Conservation (phyloP, 2,329 filamentous ascomycete genomes). For the Mycosphaerella sp. region DNA sequence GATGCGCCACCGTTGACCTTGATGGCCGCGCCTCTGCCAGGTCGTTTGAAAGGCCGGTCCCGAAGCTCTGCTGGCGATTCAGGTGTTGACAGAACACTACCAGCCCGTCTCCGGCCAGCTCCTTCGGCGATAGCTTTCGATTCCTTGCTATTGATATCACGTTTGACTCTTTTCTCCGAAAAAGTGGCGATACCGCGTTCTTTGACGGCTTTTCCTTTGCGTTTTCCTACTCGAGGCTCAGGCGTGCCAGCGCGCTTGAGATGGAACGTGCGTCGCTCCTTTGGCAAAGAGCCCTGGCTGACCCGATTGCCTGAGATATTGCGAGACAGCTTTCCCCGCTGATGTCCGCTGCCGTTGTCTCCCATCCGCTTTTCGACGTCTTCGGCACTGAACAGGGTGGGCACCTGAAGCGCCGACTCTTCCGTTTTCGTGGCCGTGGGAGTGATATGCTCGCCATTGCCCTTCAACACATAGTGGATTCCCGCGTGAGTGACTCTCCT, state of each 20-base stretch:
- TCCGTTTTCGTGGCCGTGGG: slow-evolving; percentile 8
- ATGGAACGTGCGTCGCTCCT: slow-evolving; percentile 21
- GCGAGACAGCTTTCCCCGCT: slow-evolving; percentile 9
- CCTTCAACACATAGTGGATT: slow-evolving; percentile 20
- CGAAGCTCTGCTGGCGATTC: not conserved
- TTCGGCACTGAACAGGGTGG: slow-evolving; percentile 8
- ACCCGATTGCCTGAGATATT: slow-evolving; percentile 14
- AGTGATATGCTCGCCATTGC: not conserved
- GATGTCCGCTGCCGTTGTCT: not conserved
- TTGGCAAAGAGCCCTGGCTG: slow-evolving; percentile 6
- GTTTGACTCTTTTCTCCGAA: slow-evolving; percentile 21
- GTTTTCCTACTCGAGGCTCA: slow-evolving; percentile 14
- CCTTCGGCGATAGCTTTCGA: slow-evolving; percentile 6
- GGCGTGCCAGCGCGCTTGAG: slow-evolving; percentile 18
- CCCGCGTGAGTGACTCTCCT: slow-evolving; percentile 14
- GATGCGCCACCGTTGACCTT: slow-evolving; percentile 3
- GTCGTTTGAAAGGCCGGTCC: slow-evolving; percentile 20
- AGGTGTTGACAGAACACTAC: slow-evolving; percentile 6
- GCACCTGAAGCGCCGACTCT: not conserved
- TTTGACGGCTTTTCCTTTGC: slow-evolving; percentile 18
- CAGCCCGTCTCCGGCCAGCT: slow-evolving; percentile 7
- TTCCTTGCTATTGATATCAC: slow-evolving; percentile 13
- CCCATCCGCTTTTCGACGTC: slow-evolving; percentile 1
- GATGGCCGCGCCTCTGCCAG: slow-evolving; percentile 21
- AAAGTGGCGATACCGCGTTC: slow-evolving; percentile 26